Evolutionary conservation across 768 basidiomycete genomes (phyloP), one percentile per base, ranked within the genome.

Genomic region (Crassisporium funariophilum): DNA sequence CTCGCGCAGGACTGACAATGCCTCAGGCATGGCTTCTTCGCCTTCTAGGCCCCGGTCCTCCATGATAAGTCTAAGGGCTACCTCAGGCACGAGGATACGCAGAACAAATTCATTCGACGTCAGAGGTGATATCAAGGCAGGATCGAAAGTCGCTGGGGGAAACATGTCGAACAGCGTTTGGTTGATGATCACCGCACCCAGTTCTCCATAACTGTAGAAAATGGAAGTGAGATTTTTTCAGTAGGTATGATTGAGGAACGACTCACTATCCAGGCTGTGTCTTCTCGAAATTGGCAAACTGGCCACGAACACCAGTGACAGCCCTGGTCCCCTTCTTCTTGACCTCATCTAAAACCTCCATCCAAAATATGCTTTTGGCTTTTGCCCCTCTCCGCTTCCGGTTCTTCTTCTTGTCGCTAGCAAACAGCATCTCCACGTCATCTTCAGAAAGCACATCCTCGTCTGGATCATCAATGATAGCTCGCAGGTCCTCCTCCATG

Each of bases 191-290:
- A 89, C 75, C 4, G 85, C 88, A 9, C 92, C 92, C 27, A 83
- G 76, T 62, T 91, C 90, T 33, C 92, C 92, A 54, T 95, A 95
- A 64, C 92, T 95, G 41, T 4, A 51, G n/a, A 21, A 34, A 46
- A 27, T 29, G 9, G 22, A 17, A 2, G 21, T 15, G 51, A 25
- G 46, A 40, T 27, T 12, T 15, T 25, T 22, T 12, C 35, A 27
- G 22, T 46, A 13, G 10, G 6, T 17, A 19, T 19, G 19, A 20
- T 35, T 16, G 5, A 44, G 6, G 25, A 27, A 42, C 7, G n/a
- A 79, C 91, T 69, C 59, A 95, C 92, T 94, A 95, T 69, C 93
- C 92, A 20, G 92, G 91, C 57, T 91, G 88, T 4, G 82, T 81
- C 67, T 83, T 86, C 55, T 90, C 81, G 56, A 95, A 95, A 54